A percentile compares a stretch with the other conserved stretches of the same genome.
Conservation (phyloP, 148 eudicot species). For the Camellia granthamiana region DNA sequence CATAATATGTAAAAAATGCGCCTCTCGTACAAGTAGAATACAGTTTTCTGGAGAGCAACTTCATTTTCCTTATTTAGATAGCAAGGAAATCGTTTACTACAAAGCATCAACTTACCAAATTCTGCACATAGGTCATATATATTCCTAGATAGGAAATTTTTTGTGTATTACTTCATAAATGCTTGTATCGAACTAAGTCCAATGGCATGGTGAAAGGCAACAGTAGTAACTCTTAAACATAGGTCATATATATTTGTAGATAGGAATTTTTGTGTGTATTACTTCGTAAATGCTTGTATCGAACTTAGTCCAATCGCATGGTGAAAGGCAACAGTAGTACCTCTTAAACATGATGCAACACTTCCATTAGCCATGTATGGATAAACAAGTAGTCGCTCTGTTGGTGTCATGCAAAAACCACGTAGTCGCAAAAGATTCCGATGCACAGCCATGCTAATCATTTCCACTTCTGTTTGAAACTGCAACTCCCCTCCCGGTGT, state of each 20-base stretch:
- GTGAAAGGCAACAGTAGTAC: conserved; percentile 24
- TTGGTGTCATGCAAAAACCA: conserved; percentile 53
- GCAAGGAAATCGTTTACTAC: conserved; percentile 3
- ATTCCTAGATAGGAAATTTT: background rate
- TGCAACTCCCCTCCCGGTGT: conserved; percentile 52
- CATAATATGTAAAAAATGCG: background rate
- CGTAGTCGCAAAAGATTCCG: conserved; percentile 44
- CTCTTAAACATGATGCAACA: conserved; percentile 86
- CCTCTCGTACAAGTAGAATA: background rate
- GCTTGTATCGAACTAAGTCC: background rate
- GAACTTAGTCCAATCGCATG: background rate
- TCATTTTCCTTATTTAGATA: background rate
- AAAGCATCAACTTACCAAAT: background rate
- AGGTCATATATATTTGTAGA: too few species aligned
- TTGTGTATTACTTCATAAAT: background rate
- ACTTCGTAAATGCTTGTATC: background rate
- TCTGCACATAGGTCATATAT: background rate
- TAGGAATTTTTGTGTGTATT: background rate
- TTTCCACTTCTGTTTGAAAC: conserved; percentile 56
- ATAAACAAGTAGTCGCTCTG: conserved; percentile 53
- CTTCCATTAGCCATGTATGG: conserved; percentile 84
- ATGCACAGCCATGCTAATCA: conserved; percentile 58
- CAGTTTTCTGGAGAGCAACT: background rate
- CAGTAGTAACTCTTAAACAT: background rate
- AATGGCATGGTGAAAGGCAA: background rate